These are phyloP conservation scores for Fusarium penzigii DNA, from an alignment of 2,329 filamentous ascomycete genomes.

Conservation along the genomic window DNA sequence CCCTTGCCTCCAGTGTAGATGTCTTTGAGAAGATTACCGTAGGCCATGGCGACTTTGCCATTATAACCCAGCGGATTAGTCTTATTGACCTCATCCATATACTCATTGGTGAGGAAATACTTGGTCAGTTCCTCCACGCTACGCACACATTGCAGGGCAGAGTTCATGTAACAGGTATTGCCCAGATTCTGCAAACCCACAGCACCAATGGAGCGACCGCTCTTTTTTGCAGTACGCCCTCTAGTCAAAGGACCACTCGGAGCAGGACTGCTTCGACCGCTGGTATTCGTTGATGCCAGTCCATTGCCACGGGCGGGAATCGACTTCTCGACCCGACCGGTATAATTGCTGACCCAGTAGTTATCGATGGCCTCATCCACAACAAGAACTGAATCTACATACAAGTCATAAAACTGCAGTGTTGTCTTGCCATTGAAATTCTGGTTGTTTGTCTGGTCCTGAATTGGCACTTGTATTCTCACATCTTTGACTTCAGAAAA, in stretches of 20 bases:
- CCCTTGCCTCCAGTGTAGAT: constrained; percentile 72
- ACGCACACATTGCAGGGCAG: constrained; percentile 89
- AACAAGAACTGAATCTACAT: constrained; percentile 75
- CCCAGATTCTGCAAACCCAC: constrained; percentile 88
- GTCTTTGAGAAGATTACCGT: constrained; percentile 72
- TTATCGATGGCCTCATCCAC: constrained; percentile 75
- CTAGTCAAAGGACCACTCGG: constrained; percentile 65
- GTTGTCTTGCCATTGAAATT: constrained; percentile 77
- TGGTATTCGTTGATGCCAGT: constrained; percentile 39
- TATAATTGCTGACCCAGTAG: constrained; percentile 56
- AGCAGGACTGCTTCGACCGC: constrained; percentile 69
- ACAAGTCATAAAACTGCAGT: constrained; percentile 66
- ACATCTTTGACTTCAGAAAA: constrained; percentile 48
- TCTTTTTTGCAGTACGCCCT: constrained; percentile 68
- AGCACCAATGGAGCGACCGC: constrained; percentile 71
- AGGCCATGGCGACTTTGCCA: constrained; percentile 83
- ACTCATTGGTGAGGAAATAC: constrained; percentile 79
- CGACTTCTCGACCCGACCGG: constrained; percentile 36
- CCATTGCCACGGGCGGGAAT: constrained; percentile 34
- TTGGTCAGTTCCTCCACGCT: constrained; percentile 91
- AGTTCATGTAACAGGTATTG: constrained; percentile 99
- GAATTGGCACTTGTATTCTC: constrained; percentile 24
- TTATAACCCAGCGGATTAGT: constrained; percentile 83
- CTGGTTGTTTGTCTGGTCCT: constrained; percentile 69
- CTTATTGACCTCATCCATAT: constrained; percentile 79